phyloP scores from a whole-genome alignment of 345 rosid genomes.

The Populus deltoides region DNA sequence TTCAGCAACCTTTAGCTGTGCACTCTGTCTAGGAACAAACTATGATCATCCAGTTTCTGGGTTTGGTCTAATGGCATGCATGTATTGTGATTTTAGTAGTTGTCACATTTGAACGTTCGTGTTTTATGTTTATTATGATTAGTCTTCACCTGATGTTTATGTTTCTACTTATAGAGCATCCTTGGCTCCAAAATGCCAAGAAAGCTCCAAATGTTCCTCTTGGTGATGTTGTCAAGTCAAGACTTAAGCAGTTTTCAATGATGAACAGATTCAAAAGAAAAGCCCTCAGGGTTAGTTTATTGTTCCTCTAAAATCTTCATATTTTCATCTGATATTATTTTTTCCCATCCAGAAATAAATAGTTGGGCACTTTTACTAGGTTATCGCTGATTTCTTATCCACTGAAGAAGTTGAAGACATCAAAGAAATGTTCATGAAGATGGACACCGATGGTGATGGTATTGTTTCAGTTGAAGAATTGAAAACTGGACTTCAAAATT shows the following conservation, averaged over 20 bases:
- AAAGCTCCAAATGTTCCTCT: conserved; percentile 96
- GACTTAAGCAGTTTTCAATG: conserved; percentile 96
- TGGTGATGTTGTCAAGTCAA: conserved; percentile 96
- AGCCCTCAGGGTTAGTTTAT: conserved; percentile 83
- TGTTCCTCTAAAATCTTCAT: conserved; percentile 7
- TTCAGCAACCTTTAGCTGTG: conserved; percentile 2
- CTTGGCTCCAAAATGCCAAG: conserved; percentile 98
- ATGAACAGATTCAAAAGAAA: conserved; percentile 99
- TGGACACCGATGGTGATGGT: conserved; percentile 90
- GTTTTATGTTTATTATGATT: conserved; percentile 3
- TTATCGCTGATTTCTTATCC: conserved; percentile 95
- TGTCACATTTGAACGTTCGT: not conserved
- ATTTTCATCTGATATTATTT: not conserved
- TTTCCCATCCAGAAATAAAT: not conserved
- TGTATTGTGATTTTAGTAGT: not conserved
- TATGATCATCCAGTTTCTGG: not conserved
- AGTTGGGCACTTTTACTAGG: conserved; percentile 40
- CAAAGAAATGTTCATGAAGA: conserved; percentile 89
- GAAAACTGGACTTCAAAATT: conserved; percentile 77
- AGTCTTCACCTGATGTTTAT: conserved; percentile 13
- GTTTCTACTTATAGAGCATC: conserved; percentile 61
- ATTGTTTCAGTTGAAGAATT: conserved; percentile 81
- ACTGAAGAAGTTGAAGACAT: conserved; percentile 86
- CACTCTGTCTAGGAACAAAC: not conserved
- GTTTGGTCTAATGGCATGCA: not conserved